Evolutionary conservation across 192 early-diverging fungal species (phyloP), one percentile per base, ranked within the genome.

Genomic region (Chytriomyces confervae): DNA sequence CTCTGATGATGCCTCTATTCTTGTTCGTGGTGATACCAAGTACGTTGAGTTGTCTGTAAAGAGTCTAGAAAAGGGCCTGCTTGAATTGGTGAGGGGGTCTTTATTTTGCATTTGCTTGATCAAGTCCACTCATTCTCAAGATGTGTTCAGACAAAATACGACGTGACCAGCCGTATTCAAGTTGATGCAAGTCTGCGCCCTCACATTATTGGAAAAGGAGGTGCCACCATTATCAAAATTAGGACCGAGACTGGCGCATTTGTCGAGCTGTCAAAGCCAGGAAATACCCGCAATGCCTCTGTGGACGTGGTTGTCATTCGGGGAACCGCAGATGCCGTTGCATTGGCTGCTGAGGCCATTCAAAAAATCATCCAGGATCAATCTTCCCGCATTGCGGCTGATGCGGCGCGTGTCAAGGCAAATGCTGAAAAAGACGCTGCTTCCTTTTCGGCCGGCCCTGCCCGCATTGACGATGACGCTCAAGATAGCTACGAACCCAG

Each of bases 131-230:
- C 44, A 62, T 24, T 46, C 6, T 64, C n/a, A 11, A 68, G 9
- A 51, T 23, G 43, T 64, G 49, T 69, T 68, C 89, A 93, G 85
- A 86, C 84, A 16, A 74, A 82, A 27, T 91, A 91, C 79, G 84
- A 84, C 13, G 91, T 74, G 24, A 66, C 71, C 36, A 69, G 68
- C 51, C 78, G 72, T 9, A 36, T 87, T 51, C 48, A 67, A 16
- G 47, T 89, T 53, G 76, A 76, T 3, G 63, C 82, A 29, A 75
- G 79, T 18, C 44, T 85, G 16, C 62, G 79, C 3, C 89, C 92
- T 48, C 86, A 91, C 66, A 87, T 96, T 43, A 94, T 96, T 73
- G 94, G 94, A 63, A 86, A 89, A 77, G 85, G 82, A 53, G 94
- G 94, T 20, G 66, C 84, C 0, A 94, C 89, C 27, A 93, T 96